Percentiles rank a stretch among this genome's conserved stretches.
phyloP scores from a whole-genome alignment of 768 basidiomycete species.

The Amanita pseudoporphyria region DNA sequence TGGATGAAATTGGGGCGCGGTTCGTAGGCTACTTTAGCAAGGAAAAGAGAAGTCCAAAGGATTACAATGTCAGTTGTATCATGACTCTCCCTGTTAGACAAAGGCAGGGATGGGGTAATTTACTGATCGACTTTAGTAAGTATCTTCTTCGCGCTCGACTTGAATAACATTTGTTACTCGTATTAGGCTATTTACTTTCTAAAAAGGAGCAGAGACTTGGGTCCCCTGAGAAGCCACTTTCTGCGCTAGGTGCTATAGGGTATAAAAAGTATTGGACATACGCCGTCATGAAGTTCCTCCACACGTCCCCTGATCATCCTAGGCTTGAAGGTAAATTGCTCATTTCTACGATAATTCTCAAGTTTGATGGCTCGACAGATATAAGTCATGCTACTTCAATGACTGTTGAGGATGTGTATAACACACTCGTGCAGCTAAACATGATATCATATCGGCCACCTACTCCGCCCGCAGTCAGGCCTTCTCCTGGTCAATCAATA shows the following conservation, averaged over 20 bases:
- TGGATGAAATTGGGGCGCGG: conserved; percentile 80
- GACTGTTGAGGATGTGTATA: conserved; percentile 81
- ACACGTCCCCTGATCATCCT: conserved; percentile 47
- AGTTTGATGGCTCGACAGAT: conserved; percentile 35
- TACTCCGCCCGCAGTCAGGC: conserved; percentile 43
- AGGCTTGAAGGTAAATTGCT: conserved; percentile 57
- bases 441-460: conserved; percentile 58
- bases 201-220: conserved; percentile 89
- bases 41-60: conserved; percentile 93
- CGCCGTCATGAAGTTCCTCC: conserved; percentile 70
- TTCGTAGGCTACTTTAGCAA: conserved; percentile 99
- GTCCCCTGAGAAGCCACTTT: conserved; percentile 94
- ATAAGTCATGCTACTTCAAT: conserved; percentile 83
- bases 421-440: conserved; percentile 58
- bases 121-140: conserved; percentile 97
- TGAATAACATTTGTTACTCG: conserved; percentile 8
- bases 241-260: conserved; percentile 84
- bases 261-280: conserved; percentile 95
- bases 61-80: conserved; percentile 98
- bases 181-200: conserved; percentile 84
- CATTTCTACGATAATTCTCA: background rate
- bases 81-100: conserved; percentile 97
- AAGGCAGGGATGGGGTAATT: conserved; percentile 92
- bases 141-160: conserved; percentile 13
- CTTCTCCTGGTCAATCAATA: conserved; percentile 72